A percentile compares a stretch with the other conserved stretches of the same genome.
Conservation (phyloP, 2,329 filamentous ascomycete species). For the Byssothecium circinans region DNA sequence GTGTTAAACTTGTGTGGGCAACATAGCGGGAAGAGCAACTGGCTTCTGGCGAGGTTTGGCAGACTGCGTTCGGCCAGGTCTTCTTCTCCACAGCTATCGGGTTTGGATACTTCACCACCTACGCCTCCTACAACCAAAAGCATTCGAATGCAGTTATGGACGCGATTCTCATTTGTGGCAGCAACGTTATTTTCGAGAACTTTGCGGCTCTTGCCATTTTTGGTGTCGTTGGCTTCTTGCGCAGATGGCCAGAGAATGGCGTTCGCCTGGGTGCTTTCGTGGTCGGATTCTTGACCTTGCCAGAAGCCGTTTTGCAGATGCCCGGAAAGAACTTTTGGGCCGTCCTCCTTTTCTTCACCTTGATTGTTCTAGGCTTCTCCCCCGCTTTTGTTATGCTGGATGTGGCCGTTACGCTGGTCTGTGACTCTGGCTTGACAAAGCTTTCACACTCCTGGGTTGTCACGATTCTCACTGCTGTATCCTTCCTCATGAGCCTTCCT, state of each 20-base stretch:
- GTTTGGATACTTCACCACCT: constrained; percentile 60
- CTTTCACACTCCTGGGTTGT: constrained; percentile 53
- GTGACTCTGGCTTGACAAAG: constrained; percentile 55
- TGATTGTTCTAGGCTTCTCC: constrained; percentile 60
- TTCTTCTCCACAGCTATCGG: constrained; percentile 63
- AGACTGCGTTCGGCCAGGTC: constrained; percentile 62
- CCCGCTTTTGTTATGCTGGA: constrained; percentile 64
- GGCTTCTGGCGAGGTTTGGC: constrained; percentile 57
- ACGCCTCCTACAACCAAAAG: constrained; percentile 60
- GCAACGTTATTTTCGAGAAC: constrained; percentile 61
- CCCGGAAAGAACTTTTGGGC: constrained; percentile 62
- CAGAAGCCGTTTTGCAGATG: constrained; percentile 59
- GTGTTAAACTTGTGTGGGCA: constrained; percentile 54
- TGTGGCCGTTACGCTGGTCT: constrained; percentile 56
- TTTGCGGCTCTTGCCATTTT: constrained; percentile 56
- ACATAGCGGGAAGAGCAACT: constrained; percentile 56
- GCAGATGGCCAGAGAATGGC: constrained; percentile 47
- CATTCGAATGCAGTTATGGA: constrained; percentile 63
- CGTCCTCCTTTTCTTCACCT: constrained; percentile 60
- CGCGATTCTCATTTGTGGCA: constrained; percentile 57
- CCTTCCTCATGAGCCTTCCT: constrained; percentile 57
- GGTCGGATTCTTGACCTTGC: constrained; percentile 61
- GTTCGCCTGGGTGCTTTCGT: constrained; percentile 56
- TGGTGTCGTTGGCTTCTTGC: constrained; percentile 57
- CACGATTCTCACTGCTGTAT: constrained; percentile 52